Base-by-base conservation (phyloP, 257 asterid species). In the Scutellaria minor region DNA sequence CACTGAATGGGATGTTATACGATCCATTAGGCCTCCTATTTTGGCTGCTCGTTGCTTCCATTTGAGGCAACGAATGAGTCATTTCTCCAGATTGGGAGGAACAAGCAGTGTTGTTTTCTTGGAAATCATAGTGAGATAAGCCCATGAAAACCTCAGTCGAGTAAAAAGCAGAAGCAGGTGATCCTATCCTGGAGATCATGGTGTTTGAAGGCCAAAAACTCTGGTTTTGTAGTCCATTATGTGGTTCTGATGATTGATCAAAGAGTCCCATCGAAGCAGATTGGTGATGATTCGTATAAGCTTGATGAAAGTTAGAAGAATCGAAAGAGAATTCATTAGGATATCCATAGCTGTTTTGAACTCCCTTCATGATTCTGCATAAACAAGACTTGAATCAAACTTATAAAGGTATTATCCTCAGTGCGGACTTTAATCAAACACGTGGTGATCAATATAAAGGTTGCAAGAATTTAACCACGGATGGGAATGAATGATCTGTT, bases 131-230 rank as follows among this genome's bases (percentile, higher is more conserved):
- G 20, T 75, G 82, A 39, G 94, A 66, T 62, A 87, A 79, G 8
- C 89, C 87, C 82, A 85, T 85, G 68, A 40, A 82, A 6, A 65
- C 74, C 63, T 87, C 95, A 0, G 92, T 78, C 1, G 88, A 81
- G 57, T 75, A 79, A 64, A 89, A 83, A 6, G 92, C 87, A 7
- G 83, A 22, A 24, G 87, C 65, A 1, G 85, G 85, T 35, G 96
- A 78, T 80, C 88, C 94, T 31, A 31, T 31, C 37, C 37, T 31
- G 37, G 5, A 3, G 64, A 83, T 81, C 9, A 86, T 81, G 45
- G 85, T 54, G 58, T 75, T 72, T 48, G 44, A 62, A 18, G 78
- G 79, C 82, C 82, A 82, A 10, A 66, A 66, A 0, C 20, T 68
- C 39, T 84, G 86, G 22, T 66, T 72, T 39, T 71, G 81, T 10